Evolutionary conservation across 805 yeast genomes (phyloP), one percentile per base, ranked within the genome.

Genomic region (Isabelozyma pseudorhagii): DNA sequence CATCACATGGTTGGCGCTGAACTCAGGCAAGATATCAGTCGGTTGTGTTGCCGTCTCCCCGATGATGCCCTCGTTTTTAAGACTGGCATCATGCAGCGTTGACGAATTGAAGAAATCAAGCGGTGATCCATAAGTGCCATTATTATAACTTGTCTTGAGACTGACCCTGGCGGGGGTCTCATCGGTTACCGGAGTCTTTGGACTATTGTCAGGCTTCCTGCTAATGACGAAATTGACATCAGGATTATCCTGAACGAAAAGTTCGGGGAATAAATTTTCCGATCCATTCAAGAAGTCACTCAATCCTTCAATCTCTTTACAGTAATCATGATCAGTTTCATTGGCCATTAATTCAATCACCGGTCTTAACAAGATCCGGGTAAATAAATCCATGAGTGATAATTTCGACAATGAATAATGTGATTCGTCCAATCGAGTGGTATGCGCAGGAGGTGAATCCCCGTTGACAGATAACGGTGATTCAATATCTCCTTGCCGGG

Each of bases 311-410:
- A 57, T 48, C 38, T 45, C 39, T 8, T 45, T 48, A 10, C 46
- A 28, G 8, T 58, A 61, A 44, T 60, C 53, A 17, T 48, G 40
- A 14, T 48, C 50, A 7, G 48, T 27, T 15, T 55, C 50, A 15
- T 52, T 47, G 18, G 56, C 57, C 41, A 60, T 46, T 4, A 57
- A 53, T 14, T 52, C 54, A 14, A 66, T 46, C 38, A 67, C 51
- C 0, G 65, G 49, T 38, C 59, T 50, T 47, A 68, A 54, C 13
- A 67, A 44, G 7, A 67, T 53, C 18, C 72, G 52, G 4, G 60
- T 50, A 4, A 66, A 36, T 14, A 63, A 39, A 46, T 60, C 63
- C 34, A 46, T 45, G 6, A 51, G 21, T 4, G 40, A 8, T 38
- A 17, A 14, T 14, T 38, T 38, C n/a, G 36, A 31, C 36, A 31